Evolutionary conservation across 495 filamentous ascomycete genomes (phyloP).

Genomic region (Aspergillus campestris): DNA sequence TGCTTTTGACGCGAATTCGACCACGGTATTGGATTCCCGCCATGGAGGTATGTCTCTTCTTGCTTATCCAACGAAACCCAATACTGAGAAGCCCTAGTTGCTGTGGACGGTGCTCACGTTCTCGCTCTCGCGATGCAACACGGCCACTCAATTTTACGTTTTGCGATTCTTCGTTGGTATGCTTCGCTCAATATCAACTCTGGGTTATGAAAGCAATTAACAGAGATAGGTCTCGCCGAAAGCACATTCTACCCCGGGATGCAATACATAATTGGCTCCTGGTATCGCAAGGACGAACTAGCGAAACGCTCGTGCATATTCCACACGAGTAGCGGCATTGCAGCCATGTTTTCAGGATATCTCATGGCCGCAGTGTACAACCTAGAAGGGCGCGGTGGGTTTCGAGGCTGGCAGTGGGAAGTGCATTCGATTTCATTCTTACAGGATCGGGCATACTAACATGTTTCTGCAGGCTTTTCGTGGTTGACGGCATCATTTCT

Average conservation of each 20-base stretch:
- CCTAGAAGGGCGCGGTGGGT: slow-evolving; percentile 40
- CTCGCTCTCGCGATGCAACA: slow-evolving; percentile 37
- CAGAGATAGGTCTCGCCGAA: slow-evolving; percentile 29
- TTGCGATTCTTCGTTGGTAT: slow-evolving; percentile 51
- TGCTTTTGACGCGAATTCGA: slow-evolving; percentile 46
- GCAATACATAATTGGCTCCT: slow-evolving; percentile 39
- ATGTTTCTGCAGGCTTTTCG: slow-evolving; percentile 20
- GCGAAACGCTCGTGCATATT: slow-evolving; percentile 56
- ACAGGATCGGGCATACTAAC: background rate
- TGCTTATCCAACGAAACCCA: background rate
- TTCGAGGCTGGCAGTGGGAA: slow-evolving; percentile 40
- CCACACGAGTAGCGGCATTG: slow-evolving; percentile 45
- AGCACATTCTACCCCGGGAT: slow-evolving; percentile 39
- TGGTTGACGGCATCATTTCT: slow-evolving; percentile 40
- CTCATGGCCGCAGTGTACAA: slow-evolving; percentile 49
- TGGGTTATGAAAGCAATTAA: background rate
- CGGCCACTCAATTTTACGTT: slow-evolving; percentile 42
- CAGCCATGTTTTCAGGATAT: slow-evolving; percentile 50
- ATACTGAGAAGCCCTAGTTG: slow-evolving; percentile 27
- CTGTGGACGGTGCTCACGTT: slow-evolving; percentile 49
- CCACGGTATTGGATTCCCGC: slow-evolving; percentile 54
- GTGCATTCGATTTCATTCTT: background rate
- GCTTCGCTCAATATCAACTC: slow-evolving; percentile 7
- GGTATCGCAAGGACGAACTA: slow-evolving; percentile 48
- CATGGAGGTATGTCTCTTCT: slow-evolving; percentile 18